Evolutionary conservation across 352 stramenopile genomes (phyloP), one percentile per base, ranked within the genome.

Genomic region (Globisporangium solare): DNA sequence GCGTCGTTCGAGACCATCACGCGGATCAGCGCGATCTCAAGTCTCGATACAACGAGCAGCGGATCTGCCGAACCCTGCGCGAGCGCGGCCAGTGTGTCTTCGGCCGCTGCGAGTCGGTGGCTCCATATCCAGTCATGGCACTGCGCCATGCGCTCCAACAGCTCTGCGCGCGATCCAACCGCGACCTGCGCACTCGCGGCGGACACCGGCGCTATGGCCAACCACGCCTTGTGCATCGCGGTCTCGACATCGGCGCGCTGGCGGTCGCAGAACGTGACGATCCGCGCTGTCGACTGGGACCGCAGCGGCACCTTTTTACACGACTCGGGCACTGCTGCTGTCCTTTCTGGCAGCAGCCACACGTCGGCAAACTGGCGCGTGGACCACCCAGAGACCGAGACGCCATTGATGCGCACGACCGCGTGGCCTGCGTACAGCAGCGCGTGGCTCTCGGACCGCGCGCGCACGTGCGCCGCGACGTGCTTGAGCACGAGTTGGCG

Each of bases 1-100:
- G 48, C 14, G 39, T 82, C 72, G 27, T 75, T 74, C 18, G 72
- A 82, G 20, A 71, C 51, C 22, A 82, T 14, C 18, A 77, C 72
- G 2, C 72, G 69, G 8, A 73, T 47, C 0, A 56, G 35, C n/a
- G 71, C 67, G 1, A 81, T 37, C 59, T 79, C 72, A 21, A 61
- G 64, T 1, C 45, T 40, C 27, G 67, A 18, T 1, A 81, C 39
- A 53, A 65, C 58, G 12, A 71, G 24, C 35, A 64, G 49, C 4
- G 70, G 67, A 31, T 77, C 63, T 14, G 51, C 58, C 40, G 58
- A 60, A 35, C 45, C 56, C 0, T 56, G 46, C 27, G 73, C 14
- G 5, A 63, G 51, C 2, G 52, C 32, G 1, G 32, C 22, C 0
- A 74, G 37, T 24, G 49, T 32, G 4, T 13, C 20, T 35, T 67